Conservation (phyloP, 2,329 filamentous ascomycete species). For the Xylariaceae sp. region DNA sequence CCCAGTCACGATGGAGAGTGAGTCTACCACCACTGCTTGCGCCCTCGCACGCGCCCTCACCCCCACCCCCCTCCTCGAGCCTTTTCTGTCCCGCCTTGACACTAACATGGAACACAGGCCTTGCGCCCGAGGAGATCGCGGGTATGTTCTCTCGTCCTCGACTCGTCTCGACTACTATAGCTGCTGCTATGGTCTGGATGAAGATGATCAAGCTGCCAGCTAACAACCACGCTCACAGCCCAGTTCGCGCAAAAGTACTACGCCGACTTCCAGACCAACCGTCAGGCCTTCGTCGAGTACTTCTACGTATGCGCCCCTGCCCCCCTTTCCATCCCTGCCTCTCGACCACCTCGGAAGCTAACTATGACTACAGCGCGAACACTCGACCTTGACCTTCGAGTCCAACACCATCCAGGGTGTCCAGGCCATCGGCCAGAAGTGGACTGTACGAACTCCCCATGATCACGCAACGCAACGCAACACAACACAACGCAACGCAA, state of each 20-base stretch:
- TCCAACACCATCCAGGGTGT: conserved; percentile 61
- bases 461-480: neutral
- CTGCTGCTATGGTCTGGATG: too few species aligned
- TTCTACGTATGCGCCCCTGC: conserved; percentile 18
- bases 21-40: neutral
- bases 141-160: conserved; percentile 6
- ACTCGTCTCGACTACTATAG: too few species aligned
- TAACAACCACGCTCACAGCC: conserved; percentile 5
- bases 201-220: neutral
- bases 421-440: conserved; percentile 70
- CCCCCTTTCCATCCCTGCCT: conserved; percentile 5
- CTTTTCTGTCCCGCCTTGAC: conserved; percentile 4
- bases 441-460: conserved; percentile 56
- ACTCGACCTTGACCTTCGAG: conserved; percentile 95
- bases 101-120: conserved; percentile 12
- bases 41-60: neutral
- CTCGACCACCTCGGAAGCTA: conserved; percentile 11
- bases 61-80: neutral
- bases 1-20: neutral
- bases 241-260: conserved; percentile 19
- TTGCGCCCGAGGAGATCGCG: conserved; percentile 19
- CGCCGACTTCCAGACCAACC: conserved; percentile 13
- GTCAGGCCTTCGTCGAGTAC: conserved; percentile 12
- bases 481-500: neutral
- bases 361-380: conserved; percentile 55